Evolutionary conservation across 2,329 filamentous ascomycete species (phyloP).

Genomic region (Fusarium sp.): DNA sequence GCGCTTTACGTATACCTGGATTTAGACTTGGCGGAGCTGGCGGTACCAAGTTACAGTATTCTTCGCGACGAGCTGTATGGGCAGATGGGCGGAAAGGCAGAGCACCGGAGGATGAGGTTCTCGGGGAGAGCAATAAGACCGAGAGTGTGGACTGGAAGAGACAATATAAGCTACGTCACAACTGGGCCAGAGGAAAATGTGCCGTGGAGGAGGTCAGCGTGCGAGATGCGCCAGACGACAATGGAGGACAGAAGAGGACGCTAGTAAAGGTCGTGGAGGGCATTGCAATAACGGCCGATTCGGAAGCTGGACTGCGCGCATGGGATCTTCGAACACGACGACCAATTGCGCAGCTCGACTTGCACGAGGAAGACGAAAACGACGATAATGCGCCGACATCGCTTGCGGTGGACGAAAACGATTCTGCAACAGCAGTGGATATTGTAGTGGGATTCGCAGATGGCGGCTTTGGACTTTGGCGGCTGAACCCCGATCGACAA

Average conservation of each 20-base stretch:
- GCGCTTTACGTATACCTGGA: slow-evolving; percentile 79
- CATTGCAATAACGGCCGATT: slow-evolving; percentile 80
- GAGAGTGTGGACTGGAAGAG: slow-evolving; percentile 80
- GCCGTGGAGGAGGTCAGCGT: slow-evolving; percentile 81
- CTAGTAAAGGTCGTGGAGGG: slow-evolving; percentile 82
- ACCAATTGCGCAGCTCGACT: slow-evolving; percentile 62
- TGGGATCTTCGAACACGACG: slow-evolving; percentile 77
- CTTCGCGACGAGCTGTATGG: slow-evolving; percentile 56
- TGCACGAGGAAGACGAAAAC: slow-evolving; percentile 42
- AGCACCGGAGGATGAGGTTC: slow-evolving; percentile 50
- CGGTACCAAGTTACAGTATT: slow-evolving; percentile 54
- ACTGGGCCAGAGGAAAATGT: slow-evolving; percentile 87
- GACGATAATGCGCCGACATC: slow-evolving; percentile 62
- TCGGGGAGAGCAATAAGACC: background rate
- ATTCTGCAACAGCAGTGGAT: slow-evolving; percentile 59
- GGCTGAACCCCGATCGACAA: slow-evolving; percentile 57
- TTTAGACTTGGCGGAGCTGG: slow-evolving; percentile 53
- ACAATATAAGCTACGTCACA: slow-evolving; percentile 87
- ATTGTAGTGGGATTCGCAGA: slow-evolving; percentile 76
- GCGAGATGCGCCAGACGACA: slow-evolving; percentile 46
- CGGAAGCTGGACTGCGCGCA: slow-evolving; percentile 73
- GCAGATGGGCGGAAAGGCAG: slow-evolving; percentile 56
- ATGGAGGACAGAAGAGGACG: slow-evolving; percentile 62
- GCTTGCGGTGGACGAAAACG: slow-evolving; percentile 70
- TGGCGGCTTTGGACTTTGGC: slow-evolving; percentile 77